These are phyloP conservation scores for Cytospora chrysosperma DNA, from an alignment of 2,329 filamentous ascomycete species.

Conservation along the genomic window DNA sequence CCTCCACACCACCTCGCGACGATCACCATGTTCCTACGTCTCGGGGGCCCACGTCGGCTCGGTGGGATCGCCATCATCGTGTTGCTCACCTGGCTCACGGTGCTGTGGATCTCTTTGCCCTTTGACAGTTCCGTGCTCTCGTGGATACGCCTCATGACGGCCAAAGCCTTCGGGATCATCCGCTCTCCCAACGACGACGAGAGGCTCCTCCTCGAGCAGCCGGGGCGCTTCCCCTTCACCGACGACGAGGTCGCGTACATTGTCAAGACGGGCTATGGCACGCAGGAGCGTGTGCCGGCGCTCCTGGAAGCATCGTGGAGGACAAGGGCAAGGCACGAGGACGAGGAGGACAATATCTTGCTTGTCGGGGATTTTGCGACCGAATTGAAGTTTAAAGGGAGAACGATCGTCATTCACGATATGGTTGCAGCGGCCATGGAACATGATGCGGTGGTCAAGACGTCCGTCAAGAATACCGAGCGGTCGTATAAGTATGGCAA, in stretches of 20 bases:
- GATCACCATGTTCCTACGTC: slow-evolving; percentile 21
- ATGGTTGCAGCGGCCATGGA: slow-evolving; percentile 36
- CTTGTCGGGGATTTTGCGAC: slow-evolving; percentile 52
- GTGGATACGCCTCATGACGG: slow-evolving; percentile 30
- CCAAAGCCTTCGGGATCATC: slow-evolving; percentile 31
- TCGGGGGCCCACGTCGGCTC: slow-evolving; percentile 22
- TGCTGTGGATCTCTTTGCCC: slow-evolving; percentile 30
- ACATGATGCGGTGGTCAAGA: slow-evolving; percentile 30
- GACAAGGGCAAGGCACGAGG: slow-evolving; percentile 30
- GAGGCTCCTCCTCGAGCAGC: slow-evolving; percentile 41
- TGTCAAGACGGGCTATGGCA: slow-evolving; percentile 58
- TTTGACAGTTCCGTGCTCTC: slow-evolving; percentile 32
- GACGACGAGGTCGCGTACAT: slow-evolving; percentile 49
- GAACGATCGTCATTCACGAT: slow-evolving; percentile 39
- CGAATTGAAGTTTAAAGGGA: slow-evolving; percentile 29
- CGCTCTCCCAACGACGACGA: slow-evolving; percentile 35
- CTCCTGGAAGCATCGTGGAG: slow-evolving; percentile 47
- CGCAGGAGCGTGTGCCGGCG: slow-evolving; percentile 46
- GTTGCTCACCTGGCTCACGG: slow-evolving; percentile 23
- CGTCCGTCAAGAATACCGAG: slow-evolving; percentile 34
- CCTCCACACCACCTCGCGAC: not conserved
- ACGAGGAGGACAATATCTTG: slow-evolving; percentile 43
- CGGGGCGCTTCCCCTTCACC: slow-evolving; percentile 44
- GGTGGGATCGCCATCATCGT: slow-evolving; percentile 13
- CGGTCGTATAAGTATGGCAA: slow-evolving; percentile 42